Evolutionary conservation across 129 eudicot species (phyloP).

Genomic region (Arctium minus): DNA sequence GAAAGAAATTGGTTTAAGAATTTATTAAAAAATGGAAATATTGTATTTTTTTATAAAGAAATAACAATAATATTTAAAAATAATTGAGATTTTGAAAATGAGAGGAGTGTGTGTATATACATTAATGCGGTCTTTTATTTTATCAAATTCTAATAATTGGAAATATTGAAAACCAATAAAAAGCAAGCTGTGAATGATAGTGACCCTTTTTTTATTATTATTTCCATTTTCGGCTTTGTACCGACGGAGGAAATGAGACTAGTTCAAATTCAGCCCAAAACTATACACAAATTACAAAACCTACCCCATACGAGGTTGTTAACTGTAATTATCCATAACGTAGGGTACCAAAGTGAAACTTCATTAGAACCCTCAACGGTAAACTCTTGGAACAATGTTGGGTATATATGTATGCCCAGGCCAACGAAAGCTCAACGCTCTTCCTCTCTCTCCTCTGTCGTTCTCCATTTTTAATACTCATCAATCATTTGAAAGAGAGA

Average conservation of each 20-base stretch:
- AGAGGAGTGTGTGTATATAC: neutral
- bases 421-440: neutral
- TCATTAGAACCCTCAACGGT: conserved; percentile 24
- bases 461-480: conserved; percentile 2
- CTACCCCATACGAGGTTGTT: neutral
- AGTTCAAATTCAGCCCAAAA: conserved; percentile 3
- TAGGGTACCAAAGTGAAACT: conserved; percentile 8
- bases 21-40: no score
- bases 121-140: conserved; percentile 11
- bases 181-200: conserved; percentile 22
- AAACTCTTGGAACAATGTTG: conserved; percentile 14
- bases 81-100: neutral
- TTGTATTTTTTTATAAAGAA: neutral
- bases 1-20: no score
- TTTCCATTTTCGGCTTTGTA: neutral
- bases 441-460: conserved; percentile 19
- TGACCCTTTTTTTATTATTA: neutral
- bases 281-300: neutral
- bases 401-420: neutral
- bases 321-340: neutral
- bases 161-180: conserved; percentile 11
- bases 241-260: conserved; percentile 13
- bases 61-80: neutral
- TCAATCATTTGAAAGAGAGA: conserved; percentile 21
- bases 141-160: conserved; percentile 20